Conservation (phyloP, 148 eudicot genomes). For the Fagopyrum esculentum region DNA sequence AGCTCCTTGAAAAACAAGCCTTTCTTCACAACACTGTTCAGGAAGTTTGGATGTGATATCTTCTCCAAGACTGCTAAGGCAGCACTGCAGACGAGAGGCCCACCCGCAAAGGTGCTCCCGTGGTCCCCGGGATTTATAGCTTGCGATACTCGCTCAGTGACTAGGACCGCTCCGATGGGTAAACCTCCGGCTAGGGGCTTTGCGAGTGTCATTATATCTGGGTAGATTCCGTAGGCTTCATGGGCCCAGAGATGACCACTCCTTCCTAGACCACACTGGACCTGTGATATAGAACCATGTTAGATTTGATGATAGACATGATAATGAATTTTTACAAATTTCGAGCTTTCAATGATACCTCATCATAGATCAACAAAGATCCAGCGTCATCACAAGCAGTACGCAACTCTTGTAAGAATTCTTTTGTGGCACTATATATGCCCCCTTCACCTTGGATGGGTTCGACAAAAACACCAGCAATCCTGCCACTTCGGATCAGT, state of each 20-base stretch:
- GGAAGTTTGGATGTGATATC: conserved; percentile 53
- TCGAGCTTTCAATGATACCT: conserved; percentile 34
- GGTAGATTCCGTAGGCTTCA: conserved; percentile 60
- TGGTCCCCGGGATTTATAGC: conserved; percentile 74
- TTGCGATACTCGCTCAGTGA: conserved; percentile 56
- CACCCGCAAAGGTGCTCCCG: conserved; percentile 96
- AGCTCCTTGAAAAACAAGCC: conserved; percentile 53
- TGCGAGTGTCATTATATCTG: conserved; percentile 88
- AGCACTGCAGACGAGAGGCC: conserved; percentile 68
- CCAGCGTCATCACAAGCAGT: conserved; percentile 71
- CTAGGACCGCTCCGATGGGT: conserved; percentile 78
- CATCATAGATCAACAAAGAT: conserved; percentile 74
- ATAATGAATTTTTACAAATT: no score
- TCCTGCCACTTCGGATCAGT: conserved; percentile 53
- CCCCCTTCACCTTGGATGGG: conserved; percentile 99
- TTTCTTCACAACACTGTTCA: conserved; percentile 53
- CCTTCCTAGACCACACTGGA: conserved; percentile 94
- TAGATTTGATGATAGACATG: background rate
- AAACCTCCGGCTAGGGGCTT: conserved; percentile 94
- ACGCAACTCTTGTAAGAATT: conserved; percentile 71
- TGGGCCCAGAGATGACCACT: conserved; percentile 92
- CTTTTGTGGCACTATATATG: conserved; percentile 71
- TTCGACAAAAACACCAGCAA: conserved; percentile 93
- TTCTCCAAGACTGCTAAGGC: conserved; percentile 61
- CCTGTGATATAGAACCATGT: conserved; percentile 28